Evolutionary conservation across 2,329 filamentous ascomycete genomes (phyloP).

Genomic region (Aspergillus japonicus): DNA sequence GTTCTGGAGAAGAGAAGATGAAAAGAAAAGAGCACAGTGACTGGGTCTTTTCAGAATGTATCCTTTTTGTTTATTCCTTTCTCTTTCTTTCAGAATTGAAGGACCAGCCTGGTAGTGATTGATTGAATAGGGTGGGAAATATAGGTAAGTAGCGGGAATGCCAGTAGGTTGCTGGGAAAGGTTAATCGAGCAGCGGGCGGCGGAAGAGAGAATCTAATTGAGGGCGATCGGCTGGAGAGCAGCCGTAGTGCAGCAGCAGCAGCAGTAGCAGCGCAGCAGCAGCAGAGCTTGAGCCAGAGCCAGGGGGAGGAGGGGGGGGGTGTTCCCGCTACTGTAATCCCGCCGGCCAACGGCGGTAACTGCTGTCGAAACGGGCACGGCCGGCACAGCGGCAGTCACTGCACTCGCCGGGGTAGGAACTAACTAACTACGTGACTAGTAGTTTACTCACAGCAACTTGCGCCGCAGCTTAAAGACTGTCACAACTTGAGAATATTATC

Average conservation of each 20-base stretch:
- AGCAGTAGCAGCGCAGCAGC: no score
- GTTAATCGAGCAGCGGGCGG: slow-evolving; percentile 9
- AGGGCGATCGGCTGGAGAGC: slow-evolving; percentile 16
- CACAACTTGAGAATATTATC: background rate
- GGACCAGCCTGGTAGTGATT: slow-evolving; percentile 23
- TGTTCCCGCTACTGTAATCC: background rate
- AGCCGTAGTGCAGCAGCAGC: background rate
- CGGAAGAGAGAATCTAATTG: slow-evolving; percentile 12
- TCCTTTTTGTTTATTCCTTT: background rate
- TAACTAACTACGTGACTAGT: background rate
- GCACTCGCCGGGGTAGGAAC: background rate
- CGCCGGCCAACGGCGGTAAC: slow-evolving; percentile 11
- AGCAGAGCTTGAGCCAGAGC: slow-evolving; percentile 6
- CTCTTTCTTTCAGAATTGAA: slow-evolving; percentile 12
- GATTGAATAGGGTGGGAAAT: slow-evolving; percentile 4
- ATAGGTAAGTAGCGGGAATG: slow-evolving; percentile 4
- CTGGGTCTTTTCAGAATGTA: background rate
- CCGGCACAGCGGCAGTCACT: background rate
- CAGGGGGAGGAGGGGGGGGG: background rate
- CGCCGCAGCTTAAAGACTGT: background rate
- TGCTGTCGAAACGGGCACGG: background rate
- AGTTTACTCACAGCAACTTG: background rate
- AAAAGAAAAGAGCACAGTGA: slow-evolving; percentile 6
- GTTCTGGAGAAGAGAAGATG: background rate
- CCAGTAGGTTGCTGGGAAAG: slow-evolving; percentile 11